Evolutionary conservation across 1,139 yeast genomes (phyloP).

Genomic region (Candida smagusa): DNA sequence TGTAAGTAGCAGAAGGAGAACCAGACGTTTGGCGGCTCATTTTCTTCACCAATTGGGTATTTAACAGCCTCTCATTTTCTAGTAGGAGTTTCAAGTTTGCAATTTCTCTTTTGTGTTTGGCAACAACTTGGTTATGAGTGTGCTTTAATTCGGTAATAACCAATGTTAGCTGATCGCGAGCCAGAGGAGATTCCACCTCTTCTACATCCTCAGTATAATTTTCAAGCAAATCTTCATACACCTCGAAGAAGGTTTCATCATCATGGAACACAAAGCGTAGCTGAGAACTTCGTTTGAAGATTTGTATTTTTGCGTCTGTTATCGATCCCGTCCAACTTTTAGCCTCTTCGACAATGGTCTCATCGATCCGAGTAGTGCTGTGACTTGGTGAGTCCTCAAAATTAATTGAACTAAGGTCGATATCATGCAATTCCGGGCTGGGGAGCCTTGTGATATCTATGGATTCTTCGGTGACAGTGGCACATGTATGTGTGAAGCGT

Average conservation of each 20-base stretch:
- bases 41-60: neutral
- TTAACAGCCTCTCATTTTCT: constrained; percentile 17
- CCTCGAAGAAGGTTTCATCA: neutral
- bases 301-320: constrained; percentile 22
- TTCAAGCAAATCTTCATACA: constrained; percentile 4
- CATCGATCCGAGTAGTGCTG: constrained; percentile 17
- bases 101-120: constrained; percentile 29
- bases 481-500: neutral
- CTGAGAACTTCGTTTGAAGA: constrained; percentile 13
- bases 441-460: neutral
- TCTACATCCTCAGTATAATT: constrained; percentile 2
- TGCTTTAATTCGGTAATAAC: constrained; percentile 14
- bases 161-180: constrained; percentile 15
- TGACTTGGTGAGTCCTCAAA: constrained; percentile 16
- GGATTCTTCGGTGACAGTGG: neutral
- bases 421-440: neutral
- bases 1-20: neutral
- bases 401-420: neutral
- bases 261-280: constrained; percentile 1
- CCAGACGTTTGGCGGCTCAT: neutral
- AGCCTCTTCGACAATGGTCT: constrained; percentile 8
- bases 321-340: constrained; percentile 11
- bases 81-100: constrained; percentile 23
- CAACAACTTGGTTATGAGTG: constrained; percentile 1
- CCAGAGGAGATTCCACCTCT: constrained; percentile 1